phyloP scores from a whole-genome alignment of 129 eudicot genomes.

The Heracleum sosnowskyi region DNA sequence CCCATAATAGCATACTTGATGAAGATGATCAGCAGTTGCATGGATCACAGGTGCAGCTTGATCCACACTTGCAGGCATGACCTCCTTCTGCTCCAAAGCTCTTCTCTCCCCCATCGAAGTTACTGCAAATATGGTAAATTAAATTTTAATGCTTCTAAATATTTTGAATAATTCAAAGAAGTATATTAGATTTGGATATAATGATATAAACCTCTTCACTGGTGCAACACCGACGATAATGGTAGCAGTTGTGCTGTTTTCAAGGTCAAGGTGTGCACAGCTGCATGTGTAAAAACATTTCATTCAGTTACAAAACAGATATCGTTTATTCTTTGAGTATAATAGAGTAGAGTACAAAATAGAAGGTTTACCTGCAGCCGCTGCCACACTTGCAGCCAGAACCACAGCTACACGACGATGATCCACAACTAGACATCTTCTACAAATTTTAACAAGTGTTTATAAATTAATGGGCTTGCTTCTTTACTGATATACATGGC shows the following conservation, averaged over 20 bases:
- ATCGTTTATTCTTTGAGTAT: neutral
- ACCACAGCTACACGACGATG: constrained; percentile 63
- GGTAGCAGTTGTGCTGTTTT: constrained; percentile 30
- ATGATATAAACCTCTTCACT: constrained; percentile 36
- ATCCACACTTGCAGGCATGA: constrained; percentile 48
- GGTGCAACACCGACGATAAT: constrained; percentile 51
- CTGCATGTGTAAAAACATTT: constrained; percentile 22
- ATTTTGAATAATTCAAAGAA: no score
- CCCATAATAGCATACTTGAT: neutral
- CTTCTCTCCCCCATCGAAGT: constrained; percentile 28
- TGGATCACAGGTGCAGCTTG: constrained; percentile 33
- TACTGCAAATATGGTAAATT: constrained; percentile 12
- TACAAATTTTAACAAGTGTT: neutral
- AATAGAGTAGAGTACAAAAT: neutral
- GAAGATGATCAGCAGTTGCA: constrained; percentile 6
- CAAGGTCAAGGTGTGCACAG: constrained; percentile 65
- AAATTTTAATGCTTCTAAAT: neutral
- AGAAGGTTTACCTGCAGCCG: constrained; percentile 37
- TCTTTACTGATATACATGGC: neutral
- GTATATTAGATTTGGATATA: neutral
- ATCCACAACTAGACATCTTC: constrained; percentile 51
- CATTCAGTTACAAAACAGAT: neutral
- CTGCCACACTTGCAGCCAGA: constrained; percentile 67
- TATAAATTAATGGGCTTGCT: neutral
- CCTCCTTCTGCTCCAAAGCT: constrained; percentile 48